A percentile compares a stretch with the other conserved stretches of the same genome.
These are phyloP conservation scores for Thinopyrum obtusiflorum DNA, from an alignment of 202 grass and related monocot genomes.

Conservation along the genomic window DNA sequence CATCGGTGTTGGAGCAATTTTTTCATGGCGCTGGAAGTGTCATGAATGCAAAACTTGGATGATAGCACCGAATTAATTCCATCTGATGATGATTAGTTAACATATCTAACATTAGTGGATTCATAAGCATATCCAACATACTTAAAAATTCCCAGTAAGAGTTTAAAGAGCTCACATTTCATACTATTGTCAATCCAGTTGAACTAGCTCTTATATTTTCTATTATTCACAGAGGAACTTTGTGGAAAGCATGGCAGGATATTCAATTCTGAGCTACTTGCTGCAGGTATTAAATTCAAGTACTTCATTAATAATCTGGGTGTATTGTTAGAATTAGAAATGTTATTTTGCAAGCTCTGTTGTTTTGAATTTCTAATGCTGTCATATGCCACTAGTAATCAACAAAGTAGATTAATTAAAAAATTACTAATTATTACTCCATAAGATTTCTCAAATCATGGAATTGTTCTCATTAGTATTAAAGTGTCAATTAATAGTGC, in stretches of 20 bases:
- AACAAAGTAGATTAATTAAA: neutral
- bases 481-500: neutral
- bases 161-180: neutral
- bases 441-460: neutral
- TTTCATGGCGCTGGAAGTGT: neutral
- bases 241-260: conserved; percentile 99
- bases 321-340: conserved; percentile 2
- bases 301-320: conserved; percentile 14
- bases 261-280: conserved; percentile 91
- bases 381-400: neutral
- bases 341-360: neutral
- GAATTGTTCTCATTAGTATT: neutral
- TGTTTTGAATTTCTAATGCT: neutral
- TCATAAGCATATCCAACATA: neutral
- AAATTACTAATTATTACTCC: neutral
- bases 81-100: neutral
- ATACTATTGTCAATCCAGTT: neutral
- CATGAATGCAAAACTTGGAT: neutral
- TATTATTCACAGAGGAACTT: conserved; percentile 84
- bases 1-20: neutral
- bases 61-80: neutral
- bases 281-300: conserved; percentile 68
- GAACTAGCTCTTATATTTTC: conserved; percentile 19
- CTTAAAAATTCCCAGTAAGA: conserved; percentile 9
- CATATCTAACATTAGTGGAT: neutral